These are phyloP conservation scores for Saturnispora sanitii DNA, from an alignment of 805 yeast genomes.

Conservation along the genomic window DNA sequence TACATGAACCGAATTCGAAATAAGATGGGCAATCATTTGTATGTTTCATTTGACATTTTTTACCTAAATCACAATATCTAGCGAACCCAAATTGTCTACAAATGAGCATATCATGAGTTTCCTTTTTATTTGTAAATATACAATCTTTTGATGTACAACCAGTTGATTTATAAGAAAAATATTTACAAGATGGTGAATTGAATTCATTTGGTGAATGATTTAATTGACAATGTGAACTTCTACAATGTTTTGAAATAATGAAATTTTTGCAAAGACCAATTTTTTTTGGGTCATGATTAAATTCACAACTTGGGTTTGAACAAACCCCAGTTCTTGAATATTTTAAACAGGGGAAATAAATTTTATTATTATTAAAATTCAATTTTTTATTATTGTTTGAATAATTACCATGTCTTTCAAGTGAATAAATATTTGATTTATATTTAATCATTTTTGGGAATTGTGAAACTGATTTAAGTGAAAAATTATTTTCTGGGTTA, in stretches of 20 bases:
- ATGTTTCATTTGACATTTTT: too few species aligned
- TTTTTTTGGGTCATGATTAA: slow-evolving; percentile 40
- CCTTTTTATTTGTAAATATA: slow-evolving; percentile 40
- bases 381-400: slow-evolving; percentile 16
- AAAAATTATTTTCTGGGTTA: slow-evolving; percentile 8
- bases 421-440: slow-evolving; percentile 16
- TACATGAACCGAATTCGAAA: too few species aligned
- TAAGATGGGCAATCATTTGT: too few species aligned
- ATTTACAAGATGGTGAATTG: slow-evolving; percentile 53
- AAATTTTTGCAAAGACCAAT: slow-evolving; percentile 44
- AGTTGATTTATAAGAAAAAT: slow-evolving; percentile 31
- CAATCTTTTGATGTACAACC: slow-evolving; percentile 41
- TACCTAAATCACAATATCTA: slow-evolving; percentile 43
- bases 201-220: slow-evolving; percentile 50
- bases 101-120: slow-evolving; percentile 27
- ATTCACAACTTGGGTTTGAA: slow-evolving; percentile 44
- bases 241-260: slow-evolving; percentile 34
- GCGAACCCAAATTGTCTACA: slow-evolving; percentile 61
- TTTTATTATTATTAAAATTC: background rate
- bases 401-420: slow-evolving; percentile 15
- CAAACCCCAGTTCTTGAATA: slow-evolving; percentile 37
- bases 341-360: slow-evolving; percentile 13
- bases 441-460: slow-evolving; percentile 14
- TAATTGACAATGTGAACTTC: slow-evolving; percentile 37
- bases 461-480: slow-evolving; percentile 12